These are phyloP conservation scores for Eimeria brunetti DNA, from an alignment of 169 alveolate genomes.

Conservation along the genomic window DNA sequence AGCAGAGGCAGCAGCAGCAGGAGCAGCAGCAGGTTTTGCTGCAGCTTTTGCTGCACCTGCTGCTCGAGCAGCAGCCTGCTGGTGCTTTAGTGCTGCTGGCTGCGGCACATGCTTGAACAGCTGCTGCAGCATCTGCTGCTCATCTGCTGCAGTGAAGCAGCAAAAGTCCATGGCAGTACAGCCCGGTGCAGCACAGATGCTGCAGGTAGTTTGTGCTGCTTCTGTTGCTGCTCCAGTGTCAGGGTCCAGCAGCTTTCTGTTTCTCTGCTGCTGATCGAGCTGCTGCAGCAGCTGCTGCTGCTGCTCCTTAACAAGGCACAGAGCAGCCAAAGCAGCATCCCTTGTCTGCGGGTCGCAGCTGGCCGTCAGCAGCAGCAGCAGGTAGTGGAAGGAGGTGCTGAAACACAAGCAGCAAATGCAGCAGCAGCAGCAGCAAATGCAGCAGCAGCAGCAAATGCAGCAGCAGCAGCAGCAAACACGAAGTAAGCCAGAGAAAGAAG, in stretches of 20 bases:
- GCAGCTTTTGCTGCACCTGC: neutral
- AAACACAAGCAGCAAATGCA: neutral
- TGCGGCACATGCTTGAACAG: constrained; percentile 39
- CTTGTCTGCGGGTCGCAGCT: constrained; percentile 62
- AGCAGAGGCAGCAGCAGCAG: constrained; percentile 42
- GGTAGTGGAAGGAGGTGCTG: constrained; percentile 36
- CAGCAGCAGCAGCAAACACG: neutral
- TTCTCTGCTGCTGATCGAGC: constrained; percentile 15
- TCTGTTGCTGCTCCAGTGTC: constrained; percentile 25
- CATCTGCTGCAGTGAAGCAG: constrained; percentile 58
- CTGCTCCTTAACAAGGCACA: constrained; percentile 19
- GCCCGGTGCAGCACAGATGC: constrained; percentile 13
- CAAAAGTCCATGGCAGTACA: constrained; percentile 63
- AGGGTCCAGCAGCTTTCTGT: neutral
- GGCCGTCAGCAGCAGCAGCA: constrained; percentile 62
- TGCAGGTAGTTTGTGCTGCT: constrained; percentile 41
- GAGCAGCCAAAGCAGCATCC: constrained; percentile 42
- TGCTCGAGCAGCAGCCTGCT: neutral
- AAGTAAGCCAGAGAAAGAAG: neutral
- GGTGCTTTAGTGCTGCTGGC: neutral
- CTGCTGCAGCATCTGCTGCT: constrained; percentile 63
- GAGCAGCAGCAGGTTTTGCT: constrained; percentile 4
- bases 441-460: too few species aligned
- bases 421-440: constrained; percentile 2
- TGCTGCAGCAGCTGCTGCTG: constrained; percentile 46